phyloP scores from a whole-genome alignment of 2,329 filamentous ascomycete species.

The Colletotrichum noveboracense region DNA sequence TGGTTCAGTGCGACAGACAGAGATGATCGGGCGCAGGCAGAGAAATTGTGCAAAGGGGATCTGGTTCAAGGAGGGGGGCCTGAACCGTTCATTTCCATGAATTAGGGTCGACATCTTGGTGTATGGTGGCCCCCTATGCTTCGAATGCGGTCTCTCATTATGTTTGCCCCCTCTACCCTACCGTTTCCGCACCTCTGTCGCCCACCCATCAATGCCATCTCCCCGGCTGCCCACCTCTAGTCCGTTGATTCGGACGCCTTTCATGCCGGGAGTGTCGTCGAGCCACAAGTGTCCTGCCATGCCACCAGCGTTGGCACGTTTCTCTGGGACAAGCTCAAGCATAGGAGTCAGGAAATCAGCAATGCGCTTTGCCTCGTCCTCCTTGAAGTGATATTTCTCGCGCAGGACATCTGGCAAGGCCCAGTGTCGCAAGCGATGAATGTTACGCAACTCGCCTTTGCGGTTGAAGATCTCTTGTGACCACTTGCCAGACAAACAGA shows the following conservation, averaged over 20 bases:
- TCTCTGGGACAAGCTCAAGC: slow-evolving; percentile 87
- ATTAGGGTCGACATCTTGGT: slow-evolving; percentile 11
- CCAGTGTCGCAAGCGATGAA: slow-evolving; percentile 96
- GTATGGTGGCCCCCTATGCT: slow-evolving; percentile 2
- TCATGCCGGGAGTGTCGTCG: slow-evolving; percentile 88
- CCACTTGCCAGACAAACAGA: slow-evolving; percentile 95
- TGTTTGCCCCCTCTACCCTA: slow-evolving; percentile 41
- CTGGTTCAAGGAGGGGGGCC: neutral
- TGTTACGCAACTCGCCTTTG: slow-evolving; percentile 96
- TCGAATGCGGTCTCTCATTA: slow-evolving; percentile 4
- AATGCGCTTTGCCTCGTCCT: slow-evolving; percentile 79
- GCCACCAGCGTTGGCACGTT: slow-evolving; percentile 91
- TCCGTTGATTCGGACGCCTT: slow-evolving; percentile 73
- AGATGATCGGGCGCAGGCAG: neutral
- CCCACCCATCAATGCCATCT: slow-evolving; percentile 95
- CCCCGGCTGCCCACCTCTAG: slow-evolving; percentile 82
- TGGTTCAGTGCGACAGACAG: neutral
- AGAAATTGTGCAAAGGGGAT: neutral
- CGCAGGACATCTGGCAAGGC: slow-evolving; percentile 88
- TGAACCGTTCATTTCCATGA: neutral
- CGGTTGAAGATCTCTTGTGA: slow-evolving; percentile 98
- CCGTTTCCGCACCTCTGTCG: slow-evolving; percentile 84
- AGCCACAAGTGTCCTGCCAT: slow-evolving; percentile 89
- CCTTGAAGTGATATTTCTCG: slow-evolving; percentile 95
- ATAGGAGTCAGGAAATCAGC: slow-evolving; percentile 87